Evolutionary conservation across 331 rosid genomes (phyloP).

Genomic region (Malus hybrid): DNA sequence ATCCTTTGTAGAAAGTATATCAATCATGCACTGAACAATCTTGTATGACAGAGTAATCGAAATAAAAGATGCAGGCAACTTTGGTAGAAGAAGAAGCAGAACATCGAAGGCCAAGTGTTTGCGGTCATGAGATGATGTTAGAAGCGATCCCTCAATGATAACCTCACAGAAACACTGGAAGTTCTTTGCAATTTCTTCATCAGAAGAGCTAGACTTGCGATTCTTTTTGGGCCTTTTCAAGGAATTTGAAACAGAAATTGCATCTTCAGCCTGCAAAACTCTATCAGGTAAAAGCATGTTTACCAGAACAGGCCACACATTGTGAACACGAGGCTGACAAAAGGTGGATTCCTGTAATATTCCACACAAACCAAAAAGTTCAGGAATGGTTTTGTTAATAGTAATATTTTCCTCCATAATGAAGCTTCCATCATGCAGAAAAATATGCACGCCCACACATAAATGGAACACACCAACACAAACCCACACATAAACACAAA

Average conservation of each 20-base stretch:
- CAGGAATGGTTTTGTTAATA: not conserved
- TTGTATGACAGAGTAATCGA: conserved; percentile 63
- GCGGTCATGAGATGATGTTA: conserved; percentile 94
- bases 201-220: conserved; percentile 71
- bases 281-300: conserved; percentile 60
- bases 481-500: not conserved
- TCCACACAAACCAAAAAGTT: conserved; percentile 11
- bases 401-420: not conserved
- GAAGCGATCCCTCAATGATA: conserved; percentile 84
- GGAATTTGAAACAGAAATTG: conserved; percentile 51
- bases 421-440: not conserved
- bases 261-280: conserved; percentile 63
- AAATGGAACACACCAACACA: not conserved
- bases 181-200: conserved; percentile 61
- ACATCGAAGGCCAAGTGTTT: conserved; percentile 79
- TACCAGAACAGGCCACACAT: conserved; percentile 78
- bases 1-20: conserved; percentile 62
- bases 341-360: conserved; percentile 83
- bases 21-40: conserved; percentile 84
- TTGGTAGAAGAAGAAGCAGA: conserved; percentile 63
- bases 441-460: not conserved
- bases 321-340: conserved; percentile 89
- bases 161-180: conserved; percentile 62
- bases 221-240: conserved; percentile 76
- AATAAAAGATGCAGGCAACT: conserved; percentile 67